phyloP scores from a whole-genome alignment of 2,329 filamentous ascomycete genomes.

The Talaromyces sp. region DNA sequence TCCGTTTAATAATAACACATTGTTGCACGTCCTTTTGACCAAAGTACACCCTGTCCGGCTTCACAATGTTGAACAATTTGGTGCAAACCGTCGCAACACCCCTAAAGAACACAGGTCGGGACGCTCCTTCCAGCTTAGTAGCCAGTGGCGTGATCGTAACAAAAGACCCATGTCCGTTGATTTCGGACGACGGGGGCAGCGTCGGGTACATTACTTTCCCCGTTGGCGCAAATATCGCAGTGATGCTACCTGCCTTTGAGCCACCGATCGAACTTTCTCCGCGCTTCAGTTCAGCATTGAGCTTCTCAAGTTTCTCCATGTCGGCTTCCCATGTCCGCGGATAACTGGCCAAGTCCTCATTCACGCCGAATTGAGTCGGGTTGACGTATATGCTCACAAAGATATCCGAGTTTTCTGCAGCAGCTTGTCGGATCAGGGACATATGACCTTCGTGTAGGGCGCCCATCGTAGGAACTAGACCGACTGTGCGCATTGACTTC shows the following conservation, averaged over 20 bases:
- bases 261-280: constrained; percentile 5
- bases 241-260: constrained; percentile 56
- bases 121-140: constrained; percentile 74
- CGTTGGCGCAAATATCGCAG: constrained; percentile 79
- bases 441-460: constrained; percentile 91
- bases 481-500: constrained; percentile 65
- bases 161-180: constrained; percentile 77
- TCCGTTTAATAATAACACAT: constrained; percentile 77
- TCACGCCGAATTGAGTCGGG: constrained; percentile 87
- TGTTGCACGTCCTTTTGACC: constrained; percentile 98
- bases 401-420: constrained; percentile 76
- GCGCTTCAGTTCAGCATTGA: constrained; percentile 64
- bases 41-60: constrained; percentile 78
- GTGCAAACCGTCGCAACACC: constrained; percentile 95
- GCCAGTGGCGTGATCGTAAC: constrained; percentile 84
- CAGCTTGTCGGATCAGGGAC: constrained; percentile 76
- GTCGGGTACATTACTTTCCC: constrained; percentile 84
- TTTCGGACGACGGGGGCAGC: constrained; percentile 65
- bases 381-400: constrained; percentile 94
- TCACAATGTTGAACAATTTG: constrained; percentile 82
- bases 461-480: constrained; percentile 94
- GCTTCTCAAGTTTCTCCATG: constrained; percentile 56
- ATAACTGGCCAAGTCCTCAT: constrained; percentile 84
- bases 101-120: constrained; percentile 88
- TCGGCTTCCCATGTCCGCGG: constrained; percentile 85